Percentiles rank a stretch among this genome's conserved stretches.
phyloP scores from a whole-genome alignment of 805 yeast species.

The Candida glaebosa region DNA sequence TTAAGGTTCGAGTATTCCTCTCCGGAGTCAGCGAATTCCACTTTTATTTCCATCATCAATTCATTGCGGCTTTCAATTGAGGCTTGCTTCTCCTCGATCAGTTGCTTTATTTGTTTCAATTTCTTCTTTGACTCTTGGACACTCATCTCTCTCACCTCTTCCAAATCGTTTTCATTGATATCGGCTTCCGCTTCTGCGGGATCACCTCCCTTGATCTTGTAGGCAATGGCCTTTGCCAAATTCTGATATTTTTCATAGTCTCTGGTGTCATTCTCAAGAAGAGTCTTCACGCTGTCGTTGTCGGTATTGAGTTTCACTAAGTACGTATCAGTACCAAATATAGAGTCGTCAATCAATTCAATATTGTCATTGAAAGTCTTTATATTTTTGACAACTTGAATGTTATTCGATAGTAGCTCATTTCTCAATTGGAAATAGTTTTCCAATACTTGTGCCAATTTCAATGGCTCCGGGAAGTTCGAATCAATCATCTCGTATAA shows the following conservation, averaged over 20 bases:
- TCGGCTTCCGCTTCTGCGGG: constrained; percentile 19
- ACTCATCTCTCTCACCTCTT: constrained; percentile 5
- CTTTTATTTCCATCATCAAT: constrained; percentile 12
- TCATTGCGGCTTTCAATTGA: not conserved
- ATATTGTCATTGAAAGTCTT: constrained; percentile 14
- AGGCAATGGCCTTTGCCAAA: not conserved
- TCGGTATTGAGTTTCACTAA: constrained; percentile 17
- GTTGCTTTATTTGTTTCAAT: not conserved
- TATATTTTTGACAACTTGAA: constrained; percentile 16
- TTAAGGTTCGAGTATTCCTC: constrained; percentile 11
- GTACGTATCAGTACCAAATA: constrained; percentile 15
- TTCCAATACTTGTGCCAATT: constrained; percentile 56
- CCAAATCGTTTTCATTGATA: constrained; percentile 14
- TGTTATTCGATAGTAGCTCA: constrained; percentile 19
- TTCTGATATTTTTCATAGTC: not conserved
- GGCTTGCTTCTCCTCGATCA: not conserved
- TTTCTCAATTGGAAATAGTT: constrained; percentile 52
- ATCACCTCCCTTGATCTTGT: not conserved
- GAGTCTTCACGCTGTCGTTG: constrained; percentile 9
- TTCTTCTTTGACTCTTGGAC: not conserved
- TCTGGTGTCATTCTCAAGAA: not conserved
- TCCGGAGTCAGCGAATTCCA: constrained; percentile 10
- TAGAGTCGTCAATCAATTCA: constrained; percentile 13
- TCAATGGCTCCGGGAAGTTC: constrained; percentile 76
- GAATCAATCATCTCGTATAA: constrained; percentile 56